These are phyloP conservation scores for Cystobasidium slooffiae DNA, from an alignment of 1,284 basidiomycete species.

Conservation along the genomic window DNA sequence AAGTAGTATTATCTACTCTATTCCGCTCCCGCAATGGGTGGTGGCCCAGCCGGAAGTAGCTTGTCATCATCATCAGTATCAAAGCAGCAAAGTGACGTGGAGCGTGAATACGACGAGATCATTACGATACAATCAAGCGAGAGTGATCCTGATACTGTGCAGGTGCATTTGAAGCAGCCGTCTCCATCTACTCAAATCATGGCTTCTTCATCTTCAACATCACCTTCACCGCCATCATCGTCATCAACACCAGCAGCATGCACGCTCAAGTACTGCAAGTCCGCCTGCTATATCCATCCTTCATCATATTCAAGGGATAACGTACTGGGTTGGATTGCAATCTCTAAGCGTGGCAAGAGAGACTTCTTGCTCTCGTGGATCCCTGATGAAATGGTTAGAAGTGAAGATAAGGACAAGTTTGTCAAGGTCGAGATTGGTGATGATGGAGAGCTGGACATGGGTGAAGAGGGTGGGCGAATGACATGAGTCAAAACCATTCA, in stretches of 20 bases:
- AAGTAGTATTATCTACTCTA: no score
- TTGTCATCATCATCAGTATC: not conserved
- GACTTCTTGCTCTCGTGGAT: constrained; percentile 80
- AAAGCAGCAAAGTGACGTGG: not conserved
- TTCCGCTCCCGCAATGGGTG: constrained; percentile 14
- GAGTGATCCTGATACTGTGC: constrained; percentile 34
- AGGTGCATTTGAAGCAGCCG: constrained; percentile 2
- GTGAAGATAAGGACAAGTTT: constrained; percentile 81
- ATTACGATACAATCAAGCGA: constrained; percentile 35
- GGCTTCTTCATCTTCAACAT: not conserved
- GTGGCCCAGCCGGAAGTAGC: not conserved
- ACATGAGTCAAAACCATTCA: constrained; percentile 22
- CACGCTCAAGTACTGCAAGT: constrained; percentile 78
- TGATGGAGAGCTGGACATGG: constrained; percentile 51
- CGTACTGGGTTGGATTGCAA: constrained; percentile 84
- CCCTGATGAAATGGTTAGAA: constrained; percentile 75
- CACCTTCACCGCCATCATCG: not conserved
- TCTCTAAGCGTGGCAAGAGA: constrained; percentile 70
- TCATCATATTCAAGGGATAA: constrained; percentile 90
- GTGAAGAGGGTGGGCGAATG: constrained; percentile 73
- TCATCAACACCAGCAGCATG: constrained; percentile 1
- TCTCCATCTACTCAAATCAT: not conserved
- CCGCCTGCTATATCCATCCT: constrained; percentile 91
- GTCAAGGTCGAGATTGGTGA: constrained; percentile 74
- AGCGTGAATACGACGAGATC: constrained; percentile 20